Percentiles rank a stretch among this genome's conserved stretches.
Evolutionary conservation across 1,284 basidiomycete species (phyloP).

Genomic region (Porodaedalea pini): DNA sequence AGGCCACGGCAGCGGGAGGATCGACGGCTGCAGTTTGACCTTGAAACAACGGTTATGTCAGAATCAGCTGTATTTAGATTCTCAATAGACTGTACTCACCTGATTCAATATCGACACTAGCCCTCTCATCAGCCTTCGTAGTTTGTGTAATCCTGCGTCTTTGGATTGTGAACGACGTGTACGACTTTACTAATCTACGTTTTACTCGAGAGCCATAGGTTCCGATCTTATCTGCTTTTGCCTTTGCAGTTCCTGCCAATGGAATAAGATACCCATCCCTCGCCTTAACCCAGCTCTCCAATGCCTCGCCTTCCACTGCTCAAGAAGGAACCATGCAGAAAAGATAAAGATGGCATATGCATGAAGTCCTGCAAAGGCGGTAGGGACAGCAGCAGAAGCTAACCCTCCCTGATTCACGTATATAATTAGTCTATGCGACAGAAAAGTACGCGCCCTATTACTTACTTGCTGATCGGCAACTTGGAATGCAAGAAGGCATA

Average conservation of each 20-base stretch:
- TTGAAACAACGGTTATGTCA: too few relatives aligned
- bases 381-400: neutral
- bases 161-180: too few relatives aligned
- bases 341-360: neutral
- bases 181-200: too few relatives aligned
- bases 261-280: neutral
- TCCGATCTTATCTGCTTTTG: too few relatives aligned
- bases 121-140: too few relatives aligned
- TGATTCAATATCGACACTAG: too few relatives aligned
- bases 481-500: neutral
- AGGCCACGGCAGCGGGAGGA: too few relatives aligned
- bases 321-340: neutral
- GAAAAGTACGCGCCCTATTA: neutral
- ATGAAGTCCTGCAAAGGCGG: neutral
- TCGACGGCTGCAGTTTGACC: too few relatives aligned
- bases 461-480: neutral
- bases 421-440: neutral
- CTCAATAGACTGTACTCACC: too few relatives aligned
- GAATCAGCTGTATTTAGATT: too few relatives aligned
- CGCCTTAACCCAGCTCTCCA: neutral
- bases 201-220: too few relatives aligned
- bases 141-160: too few relatives aligned
- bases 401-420: neutral
- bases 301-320: conserved; percentile 5
- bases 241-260: neutral